These are phyloP conservation scores for Ganoderma meredithae DNA, from an alignment of 1,284 basidiomycete genomes.

Conservation along the genomic window DNA sequence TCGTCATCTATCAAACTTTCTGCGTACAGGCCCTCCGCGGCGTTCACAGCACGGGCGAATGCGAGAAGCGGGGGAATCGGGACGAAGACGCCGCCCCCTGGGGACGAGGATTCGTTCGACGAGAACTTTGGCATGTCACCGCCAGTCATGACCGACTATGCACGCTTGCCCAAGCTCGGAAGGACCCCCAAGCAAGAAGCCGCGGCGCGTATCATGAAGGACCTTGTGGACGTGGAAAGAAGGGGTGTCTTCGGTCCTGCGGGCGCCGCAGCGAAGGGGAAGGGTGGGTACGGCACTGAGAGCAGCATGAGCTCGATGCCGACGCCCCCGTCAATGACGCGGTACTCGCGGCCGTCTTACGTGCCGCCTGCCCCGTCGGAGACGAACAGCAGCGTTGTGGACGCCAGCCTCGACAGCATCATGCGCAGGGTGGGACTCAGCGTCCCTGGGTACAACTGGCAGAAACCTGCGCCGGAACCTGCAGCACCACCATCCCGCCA, in stretches of 20 bases:
- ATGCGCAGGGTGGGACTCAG: conserved; percentile 58
- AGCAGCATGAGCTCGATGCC: conserved; percentile 72
- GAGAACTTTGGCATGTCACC: conserved; percentile 87
- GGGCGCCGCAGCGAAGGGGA: conserved; percentile 22
- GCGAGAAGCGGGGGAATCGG: conserved; percentile 13
- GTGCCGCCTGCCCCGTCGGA: conserved; percentile 43
- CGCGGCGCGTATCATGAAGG: conserved; percentile 68
- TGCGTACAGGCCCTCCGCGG: conserved; percentile 31
- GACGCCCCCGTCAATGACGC: conserved; percentile 71
- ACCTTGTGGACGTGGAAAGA: conserved; percentile 52
- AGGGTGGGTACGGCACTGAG: conserved; percentile 43
- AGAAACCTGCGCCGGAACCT: conserved; percentile 5
- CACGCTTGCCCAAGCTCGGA: conserved; percentile 65
- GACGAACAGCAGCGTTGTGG: conserved; percentile 46
- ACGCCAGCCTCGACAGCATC: conserved; percentile 54
- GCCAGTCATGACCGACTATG: conserved; percentile 85
- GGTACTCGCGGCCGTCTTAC: conserved; percentile 54
- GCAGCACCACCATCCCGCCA: conserved; percentile 8
- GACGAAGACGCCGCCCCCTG: conserved; percentile 37
- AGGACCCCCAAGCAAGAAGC: conserved; percentile 70
- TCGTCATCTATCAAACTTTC: conserved; percentile 39
- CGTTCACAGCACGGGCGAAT: conserved; percentile 20
- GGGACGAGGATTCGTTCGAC: conserved; percentile 53
- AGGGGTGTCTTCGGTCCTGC: conserved; percentile 32
- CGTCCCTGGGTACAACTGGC: conserved; percentile 28